Evolutionary conservation across 306 rosid genomes (phyloP).

Genomic region (Fragaria nilgerrensis): DNA sequence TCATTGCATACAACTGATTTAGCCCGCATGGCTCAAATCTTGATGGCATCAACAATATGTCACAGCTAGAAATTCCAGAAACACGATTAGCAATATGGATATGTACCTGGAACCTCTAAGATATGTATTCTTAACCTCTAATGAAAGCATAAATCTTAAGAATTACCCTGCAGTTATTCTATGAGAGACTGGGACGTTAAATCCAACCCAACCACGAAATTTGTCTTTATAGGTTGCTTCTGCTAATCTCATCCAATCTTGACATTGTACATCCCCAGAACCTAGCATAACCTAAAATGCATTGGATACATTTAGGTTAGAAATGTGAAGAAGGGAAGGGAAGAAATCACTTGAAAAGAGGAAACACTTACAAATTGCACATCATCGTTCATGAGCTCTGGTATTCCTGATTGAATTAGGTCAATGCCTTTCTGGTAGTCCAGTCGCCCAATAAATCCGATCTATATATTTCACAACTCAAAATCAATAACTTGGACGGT

Average conservation of each 20-base stretch:
- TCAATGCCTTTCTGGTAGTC: constrained; percentile 92
- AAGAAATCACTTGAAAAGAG: background rate
- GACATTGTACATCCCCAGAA: constrained; percentile 59
- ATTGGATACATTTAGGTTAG: constrained; percentile 7
- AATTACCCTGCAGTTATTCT: constrained; percentile 83
- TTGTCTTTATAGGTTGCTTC: constrained; percentile 59
- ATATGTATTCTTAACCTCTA: constrained; percentile 13
- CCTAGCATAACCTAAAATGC: constrained; percentile 84
- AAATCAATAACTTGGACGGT: constrained; percentile 21
- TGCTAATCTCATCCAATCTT: constrained; percentile 87
- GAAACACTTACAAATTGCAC: constrained; percentile 74
- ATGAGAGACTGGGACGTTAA: constrained; percentile 83
- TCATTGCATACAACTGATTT: constrained; percentile 88
- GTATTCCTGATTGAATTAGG: constrained; percentile 57
- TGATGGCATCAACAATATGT: constrained; percentile 87
- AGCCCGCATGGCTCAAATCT: constrained; percentile 89
- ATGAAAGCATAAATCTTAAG: constrained; percentile 5
- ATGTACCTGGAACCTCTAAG: constrained; percentile 15
- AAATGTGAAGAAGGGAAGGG: background rate
- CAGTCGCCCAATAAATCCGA: constrained; percentile 85
- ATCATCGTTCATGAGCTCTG: constrained; percentile 71
- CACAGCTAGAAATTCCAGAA: constrained; percentile 58
- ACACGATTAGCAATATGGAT: constrained; percentile 24
- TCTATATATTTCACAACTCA: constrained; percentile 45
- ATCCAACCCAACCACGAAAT: constrained; percentile 94